Base-by-base conservation (phyloP, 768 basidiomycete species). In the Amanita polypyramis region DNA sequence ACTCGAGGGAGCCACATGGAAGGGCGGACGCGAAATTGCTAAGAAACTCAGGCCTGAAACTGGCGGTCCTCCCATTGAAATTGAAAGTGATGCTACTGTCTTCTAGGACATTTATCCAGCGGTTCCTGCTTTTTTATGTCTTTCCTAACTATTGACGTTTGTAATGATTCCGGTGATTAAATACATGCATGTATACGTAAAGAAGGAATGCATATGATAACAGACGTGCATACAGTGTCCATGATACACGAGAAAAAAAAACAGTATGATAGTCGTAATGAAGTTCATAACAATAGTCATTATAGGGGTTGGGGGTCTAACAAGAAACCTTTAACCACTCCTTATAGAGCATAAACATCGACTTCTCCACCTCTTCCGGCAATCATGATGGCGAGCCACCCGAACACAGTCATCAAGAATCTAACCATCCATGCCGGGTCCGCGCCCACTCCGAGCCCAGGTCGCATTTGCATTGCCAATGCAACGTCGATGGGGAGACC, bases 1-100 rank as follows among this genome's bases (percentile, higher is more conserved):
- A 0, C 70, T 99, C 29, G 95, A 98, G 65, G 82, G 83, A 43
- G 94, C 93, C 1, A 98, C 93, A 0, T 99, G 95, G 95, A 95
- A 94, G 59, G 92, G 91, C 1, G 95, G 95, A 3, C 71, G 95
- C 3, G 91, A 95, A 65, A 88, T 97, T 33, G 95, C 95, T 2
- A 85, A 81, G 60, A 63, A 71, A 60, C 81, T 77, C 61, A 68
- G 94, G 4, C 85, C 82, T 0, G 68, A 72, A 36, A 81, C 77
- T 0, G 81, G 85, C 5, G 91, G 91, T 0, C 90, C 89, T 0
- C 88, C 88, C 1, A 86, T 92, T 56, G 87, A 88, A 51, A 89
- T 91, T 49, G 74, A 80, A 51, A 89, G 86, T 51, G 88, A 91
- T 51, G 88, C 88, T 2, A 91, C 88, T 1, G 77, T 90, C 4